Base-by-base conservation (phyloP, 805 yeast species). In the Yarrowia sp. region DNA sequence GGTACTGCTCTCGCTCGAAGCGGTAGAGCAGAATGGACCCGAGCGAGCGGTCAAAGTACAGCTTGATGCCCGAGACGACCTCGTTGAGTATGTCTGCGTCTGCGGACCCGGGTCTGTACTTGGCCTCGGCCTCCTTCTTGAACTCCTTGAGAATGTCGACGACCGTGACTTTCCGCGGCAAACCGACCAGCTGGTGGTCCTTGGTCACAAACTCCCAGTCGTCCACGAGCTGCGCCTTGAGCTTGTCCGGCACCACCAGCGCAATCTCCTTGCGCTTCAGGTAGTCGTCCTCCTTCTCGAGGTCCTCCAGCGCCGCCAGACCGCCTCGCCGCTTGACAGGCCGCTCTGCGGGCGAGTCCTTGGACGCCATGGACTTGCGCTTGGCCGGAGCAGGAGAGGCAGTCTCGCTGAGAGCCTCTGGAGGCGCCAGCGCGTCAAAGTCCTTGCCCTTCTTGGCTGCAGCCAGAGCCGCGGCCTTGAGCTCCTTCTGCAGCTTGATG, bases 121-220 rank as follows among this genome's bases (percentile, higher is more conserved):
- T 67, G 5, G 66, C 63, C 13, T 49, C 61, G 4, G 63, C 41
- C 2, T 70, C 69, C 42, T 76, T 71, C 13, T 55, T 38, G 71
- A 84, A 93, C n/a, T 79, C 78, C 10, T 72, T 67, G 8, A 93
- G 71, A 2, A 90, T 80, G 2, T 74, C 76, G 1, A 77, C 75
- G 1, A 88, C 87, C 0, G 82, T 80, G 2, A 78, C 77, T 33
- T 72, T 73, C 14, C 83, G 77, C 0, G 97, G 97, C 41, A 92
- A 72, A 24, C 80, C 74, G 3, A 89, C 81, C 42, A 90, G 72
- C 71, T 85, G 84, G 58, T 86, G 86, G 67, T 90, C 88, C 67
- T 88, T 88, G 0, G 98, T 91, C 32, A 93, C 80, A 66, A 78
- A 79, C 72, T 93, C 97, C 99, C 98, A 93, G 76, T 93, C 98